Percentiles rank a stretch among this genome's conserved stretches.
Evolutionary conservation across 495 filamentous ascomycete species (phyloP).

Genomic region (Aspergillus hancockii): DNA sequence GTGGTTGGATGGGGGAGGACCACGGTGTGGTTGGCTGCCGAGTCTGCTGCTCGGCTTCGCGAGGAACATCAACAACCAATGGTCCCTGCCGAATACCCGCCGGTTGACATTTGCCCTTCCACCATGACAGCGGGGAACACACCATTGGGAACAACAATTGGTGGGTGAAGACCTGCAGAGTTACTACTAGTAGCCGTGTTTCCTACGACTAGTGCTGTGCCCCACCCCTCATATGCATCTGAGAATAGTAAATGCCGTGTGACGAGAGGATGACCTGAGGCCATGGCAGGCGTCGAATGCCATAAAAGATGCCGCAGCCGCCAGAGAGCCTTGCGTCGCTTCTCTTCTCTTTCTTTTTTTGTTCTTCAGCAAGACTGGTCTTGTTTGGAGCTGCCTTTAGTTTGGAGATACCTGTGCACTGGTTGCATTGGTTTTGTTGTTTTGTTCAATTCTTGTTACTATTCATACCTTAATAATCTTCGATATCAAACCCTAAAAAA

Average conservation of each 20-base stretch:
- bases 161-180: neutral
- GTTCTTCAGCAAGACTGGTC: slow-evolving; percentile 72
- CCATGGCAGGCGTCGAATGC: slow-evolving; percentile 5
- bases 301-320: slow-evolving; percentile 42
- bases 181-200: neutral
- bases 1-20: neutral
- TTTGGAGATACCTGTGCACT: slow-evolving; percentile 48
- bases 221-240: neutral
- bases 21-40: neutral
- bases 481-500: slow-evolving; percentile 1
- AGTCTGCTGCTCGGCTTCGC: neutral
- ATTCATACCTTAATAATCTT: slow-evolving; percentile 14
- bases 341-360: slow-evolving; percentile 43
- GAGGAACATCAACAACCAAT: slow-evolving; percentile 17
- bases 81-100: slow-evolving; percentile 26
- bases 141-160: neutral
- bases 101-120: neutral
- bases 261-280: neutral
- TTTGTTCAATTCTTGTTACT: slow-evolving; percentile 56
- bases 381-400: slow-evolving; percentile 64
- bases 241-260: neutral
- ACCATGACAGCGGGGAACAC: neutral
- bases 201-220: too few species aligned
- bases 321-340: slow-evolving; percentile 37
- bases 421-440: slow-evolving; percentile 48